Evolutionary conservation across 192 early-diverging fungal species (phyloP), one percentile per base, ranked within the genome.

Genomic region (Gonapodya prolifera): DNA sequence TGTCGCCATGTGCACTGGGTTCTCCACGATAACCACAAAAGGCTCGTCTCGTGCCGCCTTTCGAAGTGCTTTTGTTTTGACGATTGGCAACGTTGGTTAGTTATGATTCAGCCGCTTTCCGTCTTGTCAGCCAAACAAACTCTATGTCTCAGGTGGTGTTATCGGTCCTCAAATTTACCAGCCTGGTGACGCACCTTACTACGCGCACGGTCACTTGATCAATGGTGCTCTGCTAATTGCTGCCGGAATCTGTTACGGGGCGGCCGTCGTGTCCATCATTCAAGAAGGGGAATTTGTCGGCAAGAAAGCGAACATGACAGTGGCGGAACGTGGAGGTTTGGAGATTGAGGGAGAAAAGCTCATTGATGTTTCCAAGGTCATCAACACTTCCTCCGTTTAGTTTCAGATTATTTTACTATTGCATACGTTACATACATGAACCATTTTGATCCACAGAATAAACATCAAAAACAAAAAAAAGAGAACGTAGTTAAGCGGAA

Each of bases 151-250:
- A 28, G 82, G 82, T 31, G 82, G 82, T 35, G 79, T 76, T 23
- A 82, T 81, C 77, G 82, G 82, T 69, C 77, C 79, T 1, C 82
- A 83, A 35, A 81, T 83, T 33, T 83, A 83, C 45, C 78, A 78
- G 31, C 31, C 71, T 13, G 8, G 29, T 8, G 71, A 73, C 71
- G 71, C 71, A 13, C 71, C 71, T 8, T 73, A 73, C 31, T 73
- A 73, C 45, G 23, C 45, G 8, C 45, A 23, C 23, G 45, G 45
- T 16, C 45, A 61, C 45, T 61, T 16, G 8, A 61, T 61, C 45
- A 61, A 61, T 23, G 45, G 8, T 61, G 8, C 45, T 23, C 23
- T 61, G 45, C 23, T 61, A 23, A 16, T 8, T 61, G 8, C 8
- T 61, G 45, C 23, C 8, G 8, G 8, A 16, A 23, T 61, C 23